These are phyloP conservation scores for Citeromyces hawaiiensis DNA, from an alignment of 1,139 yeast species.

Conservation along the genomic window DNA sequence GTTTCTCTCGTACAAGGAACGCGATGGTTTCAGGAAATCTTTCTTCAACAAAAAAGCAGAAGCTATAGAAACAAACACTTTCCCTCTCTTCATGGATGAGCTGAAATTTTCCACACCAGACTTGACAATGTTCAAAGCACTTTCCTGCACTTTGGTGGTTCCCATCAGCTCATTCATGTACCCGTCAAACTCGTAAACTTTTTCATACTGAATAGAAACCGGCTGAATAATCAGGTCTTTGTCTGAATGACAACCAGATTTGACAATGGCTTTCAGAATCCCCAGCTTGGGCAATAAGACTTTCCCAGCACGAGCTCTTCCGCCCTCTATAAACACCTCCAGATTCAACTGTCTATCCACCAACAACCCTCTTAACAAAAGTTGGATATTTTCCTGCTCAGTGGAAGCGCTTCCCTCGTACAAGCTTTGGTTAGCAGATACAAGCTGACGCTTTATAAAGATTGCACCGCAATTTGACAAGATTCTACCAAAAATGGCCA, in stretches of 20 bases:
- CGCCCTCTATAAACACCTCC: constrained; percentile 39
- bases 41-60: background rate
- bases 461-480: constrained; percentile 32
- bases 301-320: constrained; percentile 38
- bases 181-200: constrained; percentile 34
- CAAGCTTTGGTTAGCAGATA: background rate
- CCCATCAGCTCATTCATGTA: constrained; percentile 32
- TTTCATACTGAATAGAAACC: constrained; percentile 28
- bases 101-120: background rate
- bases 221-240: constrained; percentile 20
- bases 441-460: constrained; percentile 20
- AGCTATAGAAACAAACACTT: background rate
- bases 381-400: background rate
- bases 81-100: background rate
- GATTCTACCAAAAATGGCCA: constrained; percentile 40
- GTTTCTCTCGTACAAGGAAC: background rate
- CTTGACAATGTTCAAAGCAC: background rate
- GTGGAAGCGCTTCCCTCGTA: background rate
- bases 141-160: constrained; percentile 4
- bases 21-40: background rate
- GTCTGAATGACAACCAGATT: constrained; percentile 19
- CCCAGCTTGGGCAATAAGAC: constrained; percentile 33
- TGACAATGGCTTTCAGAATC: constrained; percentile 26
- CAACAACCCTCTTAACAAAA: background rate
- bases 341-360: constrained; percentile 23